Evolutionary conservation across 2,329 filamentous ascomycete genomes (phyloP), one percentile per base, ranked within the genome.

Genomic region (Cucurbitaria berberidis): DNA sequence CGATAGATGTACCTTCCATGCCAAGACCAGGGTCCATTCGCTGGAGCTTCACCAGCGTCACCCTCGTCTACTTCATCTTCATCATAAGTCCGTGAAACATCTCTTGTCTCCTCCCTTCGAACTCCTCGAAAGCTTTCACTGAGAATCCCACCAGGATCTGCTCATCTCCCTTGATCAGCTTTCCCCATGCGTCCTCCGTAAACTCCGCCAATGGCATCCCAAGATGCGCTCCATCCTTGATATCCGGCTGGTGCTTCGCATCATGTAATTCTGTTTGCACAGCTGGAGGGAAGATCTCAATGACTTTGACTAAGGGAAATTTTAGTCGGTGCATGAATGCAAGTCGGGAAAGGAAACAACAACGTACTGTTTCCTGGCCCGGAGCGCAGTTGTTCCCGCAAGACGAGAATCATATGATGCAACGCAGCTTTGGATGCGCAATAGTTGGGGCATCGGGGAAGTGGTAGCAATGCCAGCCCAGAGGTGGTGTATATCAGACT

Each of bases 121-220:
- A 82, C 1, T 68, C 69, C 32, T 81, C 69, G 46, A 79, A 81
- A 0, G 70, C 62, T 10, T 67, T 64, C 53, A 73, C 73, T 2
- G 77, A 74, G 45, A 74, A 75, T 2, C 81, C 80, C 11, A 85
- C 78, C 0, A 78, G 73, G 50, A 85, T 78, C 65, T 84, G 80
- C 44, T 84, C 81, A 40, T 82, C 76, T 2, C 81, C 81, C 2
- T 73, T 66, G 1, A 70, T 65, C 49, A 85, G 54, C 24, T 76
- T 78, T 5, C 63, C 63, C 72, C 79, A 84, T 2, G 81, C 77
- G 52, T 81, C 77, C 16, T 82, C 74, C 0, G 75, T 79, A 55
- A 84, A 85, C 26, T 83, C 76, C 16, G 77, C 69, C 44, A 85
- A 59, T 3, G 82, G 82, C 78, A 85, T 84, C 1, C 82, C 82